These are phyloP conservation scores for Ophiosphaerella narmari DNA, from an alignment of 2,329 filamentous ascomycete genomes.

Conservation along the genomic window DNA sequence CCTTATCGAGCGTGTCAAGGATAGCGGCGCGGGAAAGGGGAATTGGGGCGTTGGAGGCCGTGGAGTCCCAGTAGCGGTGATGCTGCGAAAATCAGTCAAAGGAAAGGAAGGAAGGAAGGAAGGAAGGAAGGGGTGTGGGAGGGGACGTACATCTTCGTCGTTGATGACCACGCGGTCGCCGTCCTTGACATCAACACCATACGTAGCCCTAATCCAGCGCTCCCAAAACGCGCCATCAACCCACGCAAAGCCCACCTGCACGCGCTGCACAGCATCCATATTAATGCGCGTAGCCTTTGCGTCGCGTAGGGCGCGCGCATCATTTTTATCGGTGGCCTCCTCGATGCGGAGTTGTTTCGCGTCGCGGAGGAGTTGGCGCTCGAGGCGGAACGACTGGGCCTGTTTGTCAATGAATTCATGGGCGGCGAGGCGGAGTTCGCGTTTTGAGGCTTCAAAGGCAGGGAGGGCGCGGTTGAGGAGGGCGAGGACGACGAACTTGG, in stretches of 20 bases:
- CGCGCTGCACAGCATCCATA: slow-evolving; percentile 84
- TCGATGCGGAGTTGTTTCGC: slow-evolving; percentile 95
- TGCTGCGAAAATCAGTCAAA: slow-evolving; percentile 58
- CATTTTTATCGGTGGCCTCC: slow-evolving; percentile 90
- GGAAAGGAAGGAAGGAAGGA: too few relatives aligned
- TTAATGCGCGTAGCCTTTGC: slow-evolving; percentile 92
- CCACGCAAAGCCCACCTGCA: slow-evolving; percentile 94
- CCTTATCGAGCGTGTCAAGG: slow-evolving; percentile 79
- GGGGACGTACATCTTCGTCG: slow-evolving; percentile 83
- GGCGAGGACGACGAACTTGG: slow-evolving; percentile 91
- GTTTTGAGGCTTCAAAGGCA: slow-evolving; percentile 75
- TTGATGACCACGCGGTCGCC: slow-evolving; percentile 96
- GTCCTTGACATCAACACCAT: slow-evolving; percentile 82
- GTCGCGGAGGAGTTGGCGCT: slow-evolving; percentile 90
- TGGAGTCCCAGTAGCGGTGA: slow-evolving; percentile 92
- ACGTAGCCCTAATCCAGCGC: slow-evolving; percentile 93
- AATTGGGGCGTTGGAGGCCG: slow-evolving; percentile 86
- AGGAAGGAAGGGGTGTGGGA: too few relatives aligned
- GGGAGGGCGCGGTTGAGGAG: slow-evolving; percentile 81
- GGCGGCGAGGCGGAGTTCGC: slow-evolving; percentile 93
- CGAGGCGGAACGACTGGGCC: slow-evolving; percentile 85
- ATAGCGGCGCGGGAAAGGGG: slow-evolving; percentile 88
- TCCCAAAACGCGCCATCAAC: slow-evolving; percentile 98
- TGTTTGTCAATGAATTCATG: slow-evolving; percentile 99
- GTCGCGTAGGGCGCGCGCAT: slow-evolving; percentile 80